These are phyloP conservation scores for Straminergon stramineum DNA, from an alignment of 225 moss, liverwort and hornwort species.

Conservation along the genomic window DNA sequence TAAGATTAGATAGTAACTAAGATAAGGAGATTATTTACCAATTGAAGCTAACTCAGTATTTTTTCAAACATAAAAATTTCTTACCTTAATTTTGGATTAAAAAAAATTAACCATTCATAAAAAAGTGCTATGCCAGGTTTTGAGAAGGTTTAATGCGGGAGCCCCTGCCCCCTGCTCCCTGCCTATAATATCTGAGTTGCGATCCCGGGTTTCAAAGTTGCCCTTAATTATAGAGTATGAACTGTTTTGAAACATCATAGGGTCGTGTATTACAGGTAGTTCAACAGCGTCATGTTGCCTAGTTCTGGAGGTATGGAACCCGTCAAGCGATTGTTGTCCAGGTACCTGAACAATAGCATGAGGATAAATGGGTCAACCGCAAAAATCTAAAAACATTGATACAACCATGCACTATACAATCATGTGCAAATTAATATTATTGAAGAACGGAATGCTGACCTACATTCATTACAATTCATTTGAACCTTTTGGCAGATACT, in stretches of 20 bases:
- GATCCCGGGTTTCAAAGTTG: background rate
- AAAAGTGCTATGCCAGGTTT: background rate
- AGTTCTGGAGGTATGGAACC: conserved; percentile 51
- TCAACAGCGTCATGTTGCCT: conserved; percentile 48
- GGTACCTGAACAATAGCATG: conserved; percentile 12
- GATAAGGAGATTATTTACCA: no score
- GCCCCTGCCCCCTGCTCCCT: background rate
- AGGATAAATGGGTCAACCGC: background rate
- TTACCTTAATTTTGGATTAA: background rate
- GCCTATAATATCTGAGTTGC: background rate
- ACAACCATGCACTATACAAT: background rate
- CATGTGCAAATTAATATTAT: background rate
- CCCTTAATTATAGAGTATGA: background rate
- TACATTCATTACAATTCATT: background rate
- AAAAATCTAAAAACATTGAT: background rate
- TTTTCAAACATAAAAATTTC: background rate
- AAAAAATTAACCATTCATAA: background rate
- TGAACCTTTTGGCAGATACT: background rate
- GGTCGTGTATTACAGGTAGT: conserved; percentile 38
- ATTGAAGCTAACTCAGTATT: background rate
- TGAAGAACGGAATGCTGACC: background rate
- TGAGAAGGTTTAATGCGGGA: background rate
- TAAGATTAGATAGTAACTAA: background rate
- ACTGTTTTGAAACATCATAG: background rate
- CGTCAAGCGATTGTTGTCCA: conserved; percentile 45